Evolutionary conservation across 495 filamentous ascomycete species (phyloP).

Genomic region (Tuber microsphaerosporum): DNA sequence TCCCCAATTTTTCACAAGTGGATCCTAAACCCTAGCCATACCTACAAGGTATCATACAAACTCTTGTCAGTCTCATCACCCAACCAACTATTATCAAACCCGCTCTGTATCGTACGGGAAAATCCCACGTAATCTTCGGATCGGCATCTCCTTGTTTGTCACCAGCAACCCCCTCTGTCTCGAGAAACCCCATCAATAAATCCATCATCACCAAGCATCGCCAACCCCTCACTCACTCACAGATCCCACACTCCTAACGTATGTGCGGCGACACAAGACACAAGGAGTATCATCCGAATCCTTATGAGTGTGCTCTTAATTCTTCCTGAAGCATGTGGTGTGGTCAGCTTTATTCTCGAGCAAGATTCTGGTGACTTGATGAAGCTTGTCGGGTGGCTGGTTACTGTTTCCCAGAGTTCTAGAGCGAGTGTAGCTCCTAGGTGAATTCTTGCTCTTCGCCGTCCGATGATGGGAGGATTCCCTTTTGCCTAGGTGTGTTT

Average conservation of each 20-base stretch:
- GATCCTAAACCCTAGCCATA: not conserved
- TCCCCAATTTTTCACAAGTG: not conserved
- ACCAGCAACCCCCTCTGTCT: conserved; percentile 79
- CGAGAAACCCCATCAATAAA: conserved; percentile 53
- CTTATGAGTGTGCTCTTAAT: conserved; percentile 77
- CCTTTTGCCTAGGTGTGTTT: too few species aligned
- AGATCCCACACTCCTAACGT: too few species aligned
- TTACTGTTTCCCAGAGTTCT: conserved; percentile 82
- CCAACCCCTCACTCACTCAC: conserved; percentile 90
- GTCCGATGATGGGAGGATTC: too few species aligned
- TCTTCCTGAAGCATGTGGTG: conserved; percentile 77
- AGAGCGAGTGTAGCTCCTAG: conserved; percentile 73
- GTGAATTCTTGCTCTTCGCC: too few species aligned
- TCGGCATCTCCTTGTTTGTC: conserved; percentile 74
- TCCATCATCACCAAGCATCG: conserved; percentile 58
- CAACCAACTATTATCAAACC: conserved; percentile 62
- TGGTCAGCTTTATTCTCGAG: conserved; percentile 95
- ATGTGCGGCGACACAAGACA: too few species aligned
- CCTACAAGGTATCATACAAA: conserved; percentile 47
- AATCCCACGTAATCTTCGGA: conserved; percentile 55
- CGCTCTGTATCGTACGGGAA: conserved; percentile 33
- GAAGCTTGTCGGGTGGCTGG: conserved; percentile 66
- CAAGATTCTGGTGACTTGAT: conserved; percentile 77
- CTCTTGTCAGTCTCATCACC: conserved; percentile 77
- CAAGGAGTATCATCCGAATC: too few species aligned